Conservation (phyloP, 352 stramenopile genomes). For the Pythium diclinum region DNA sequence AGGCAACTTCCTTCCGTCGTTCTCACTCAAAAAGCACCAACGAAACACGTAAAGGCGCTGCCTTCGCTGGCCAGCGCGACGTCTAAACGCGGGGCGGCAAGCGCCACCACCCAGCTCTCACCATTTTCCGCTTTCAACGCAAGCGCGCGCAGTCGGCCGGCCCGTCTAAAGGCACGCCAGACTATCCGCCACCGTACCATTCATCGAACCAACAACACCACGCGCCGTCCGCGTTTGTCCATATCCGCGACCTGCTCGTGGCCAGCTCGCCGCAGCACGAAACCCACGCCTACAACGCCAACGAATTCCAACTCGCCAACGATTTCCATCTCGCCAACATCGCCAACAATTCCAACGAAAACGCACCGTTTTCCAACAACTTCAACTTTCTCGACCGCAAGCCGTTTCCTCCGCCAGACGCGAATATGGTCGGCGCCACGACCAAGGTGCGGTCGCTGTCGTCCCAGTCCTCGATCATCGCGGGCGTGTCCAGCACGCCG, state of each 20-base stretch:
- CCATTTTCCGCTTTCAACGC: constrained; percentile 24
- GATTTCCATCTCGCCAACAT: constrained; percentile 1
- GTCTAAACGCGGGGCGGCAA: not conserved
- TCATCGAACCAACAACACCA: not conserved
- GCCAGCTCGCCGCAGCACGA: not conserved
- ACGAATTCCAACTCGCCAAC: constrained; percentile 5
- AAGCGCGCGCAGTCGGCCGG: constrained; percentile 15
- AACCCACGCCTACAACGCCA: not conserved
- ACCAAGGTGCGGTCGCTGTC: constrained; percentile 12
- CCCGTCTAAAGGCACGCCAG: not conserved
- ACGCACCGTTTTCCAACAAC: not conserved
- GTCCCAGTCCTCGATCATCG: constrained; percentile 14
- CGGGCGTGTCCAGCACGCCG: constrained; percentile 16
- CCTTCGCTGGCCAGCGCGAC: not conserved
- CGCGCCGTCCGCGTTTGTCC: not conserved
- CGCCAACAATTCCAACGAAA: constrained; percentile 3
- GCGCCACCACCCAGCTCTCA: not conserved
- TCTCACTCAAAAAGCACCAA: not conserved
- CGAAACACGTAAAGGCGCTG: not conserved
- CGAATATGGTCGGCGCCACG: constrained; percentile 1
- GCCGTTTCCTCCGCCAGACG: not conserved
- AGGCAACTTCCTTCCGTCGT: not conserved
- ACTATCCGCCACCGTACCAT: not conserved
- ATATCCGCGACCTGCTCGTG: not conserved
- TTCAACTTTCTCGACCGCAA: constrained; percentile 3